Conservation (phyloP, 208 protist genomes). For the Trypanosoma mega region DNA sequence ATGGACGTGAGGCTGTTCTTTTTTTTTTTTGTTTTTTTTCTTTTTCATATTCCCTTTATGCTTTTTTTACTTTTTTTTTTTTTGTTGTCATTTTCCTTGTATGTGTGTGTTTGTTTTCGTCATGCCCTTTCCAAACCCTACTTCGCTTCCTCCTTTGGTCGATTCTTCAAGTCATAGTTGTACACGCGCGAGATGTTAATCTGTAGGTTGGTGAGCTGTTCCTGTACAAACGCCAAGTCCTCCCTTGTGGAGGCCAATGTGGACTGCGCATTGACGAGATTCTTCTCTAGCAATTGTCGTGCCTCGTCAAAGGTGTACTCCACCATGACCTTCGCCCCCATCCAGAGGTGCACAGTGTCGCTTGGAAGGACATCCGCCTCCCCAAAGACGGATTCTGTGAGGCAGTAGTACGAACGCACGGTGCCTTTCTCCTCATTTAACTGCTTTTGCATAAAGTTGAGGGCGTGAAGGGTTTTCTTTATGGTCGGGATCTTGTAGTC, state of each 20-base stretch:
- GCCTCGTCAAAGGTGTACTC: constrained; percentile 97
- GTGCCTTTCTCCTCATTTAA: constrained; percentile 32
- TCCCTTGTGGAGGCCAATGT: constrained; percentile 89
- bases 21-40: too few relatives aligned
- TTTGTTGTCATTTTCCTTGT: background rate
- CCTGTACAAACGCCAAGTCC: constrained; percentile 95
- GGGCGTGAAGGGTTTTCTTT: constrained; percentile 88
- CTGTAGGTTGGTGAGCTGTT: constrained; percentile 95
- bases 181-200: constrained; percentile 95
- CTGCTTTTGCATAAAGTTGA: constrained; percentile 81
- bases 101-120: background rate
- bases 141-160: constrained; percentile 38
- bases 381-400: constrained; percentile 89
- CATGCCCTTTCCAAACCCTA: background rate
- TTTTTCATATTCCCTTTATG: background rate
- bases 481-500: constrained; percentile 92
- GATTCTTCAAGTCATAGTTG: constrained; percentile 92
- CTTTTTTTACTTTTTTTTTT: background rate
- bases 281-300: constrained; percentile 85
- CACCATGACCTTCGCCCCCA: constrained; percentile 97
- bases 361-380: constrained; percentile 79
- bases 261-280: constrained; percentile 73
- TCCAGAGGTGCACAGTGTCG: constrained; percentile 91
- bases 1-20: too few relatives aligned
- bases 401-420: constrained; percentile 83